A percentile compares a stretch with the other conserved stretches of the same genome.
These are phyloP conservation scores for Myriosclerotinia scirpicola DNA, from an alignment of 2,329 filamentous ascomycete species.

Conservation along the genomic window DNA sequence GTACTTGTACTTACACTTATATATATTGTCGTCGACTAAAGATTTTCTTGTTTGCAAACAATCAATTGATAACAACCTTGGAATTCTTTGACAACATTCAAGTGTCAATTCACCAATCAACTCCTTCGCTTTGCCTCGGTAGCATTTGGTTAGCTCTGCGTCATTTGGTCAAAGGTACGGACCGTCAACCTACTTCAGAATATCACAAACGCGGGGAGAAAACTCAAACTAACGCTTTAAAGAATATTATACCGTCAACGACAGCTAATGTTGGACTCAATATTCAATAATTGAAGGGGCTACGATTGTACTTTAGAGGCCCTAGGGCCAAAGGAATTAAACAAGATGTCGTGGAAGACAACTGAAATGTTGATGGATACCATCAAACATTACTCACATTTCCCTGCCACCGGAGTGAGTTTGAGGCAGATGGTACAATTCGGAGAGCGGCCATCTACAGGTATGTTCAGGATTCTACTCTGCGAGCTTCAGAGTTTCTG, in stretches of 20 bases:
- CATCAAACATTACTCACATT: slow-evolving; percentile 95
- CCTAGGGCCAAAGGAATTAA: slow-evolving; percentile 33
- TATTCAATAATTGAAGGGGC: slow-evolving; percentile 28
- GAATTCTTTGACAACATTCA: neutral
- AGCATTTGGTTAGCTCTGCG: slow-evolving; percentile 20
- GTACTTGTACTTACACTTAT: neutral
- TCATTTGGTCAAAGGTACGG: slow-evolving; percentile 20
- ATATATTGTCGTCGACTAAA: neutral
- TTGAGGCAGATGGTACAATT: slow-evolving; percentile 99
- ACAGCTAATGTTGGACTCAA: slow-evolving; percentile 28
- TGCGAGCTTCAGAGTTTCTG: neutral
- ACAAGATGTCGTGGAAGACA: slow-evolving; percentile 88
- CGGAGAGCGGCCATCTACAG: slow-evolving; percentile 87
- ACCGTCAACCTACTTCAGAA: neutral
- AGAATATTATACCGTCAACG: neutral
- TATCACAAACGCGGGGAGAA: slow-evolving; percentile 22
- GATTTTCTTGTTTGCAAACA: slow-evolving; percentile 19
- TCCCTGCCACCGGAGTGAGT: slow-evolving; percentile 94
- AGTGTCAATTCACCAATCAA: slow-evolving; percentile 3
- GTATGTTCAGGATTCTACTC: slow-evolving; percentile 51
- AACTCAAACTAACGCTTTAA: slow-evolving; percentile 18
- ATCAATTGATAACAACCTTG: slow-evolving; percentile 4
- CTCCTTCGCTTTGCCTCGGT: slow-evolving; percentile 21
- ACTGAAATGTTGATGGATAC: slow-evolving; percentile 90
- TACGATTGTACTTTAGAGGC: slow-evolving; percentile 33